Base-by-base conservation (phyloP, 495 filamentous ascomycete species). In the Penicillium macrosclerotiorum region DNA sequence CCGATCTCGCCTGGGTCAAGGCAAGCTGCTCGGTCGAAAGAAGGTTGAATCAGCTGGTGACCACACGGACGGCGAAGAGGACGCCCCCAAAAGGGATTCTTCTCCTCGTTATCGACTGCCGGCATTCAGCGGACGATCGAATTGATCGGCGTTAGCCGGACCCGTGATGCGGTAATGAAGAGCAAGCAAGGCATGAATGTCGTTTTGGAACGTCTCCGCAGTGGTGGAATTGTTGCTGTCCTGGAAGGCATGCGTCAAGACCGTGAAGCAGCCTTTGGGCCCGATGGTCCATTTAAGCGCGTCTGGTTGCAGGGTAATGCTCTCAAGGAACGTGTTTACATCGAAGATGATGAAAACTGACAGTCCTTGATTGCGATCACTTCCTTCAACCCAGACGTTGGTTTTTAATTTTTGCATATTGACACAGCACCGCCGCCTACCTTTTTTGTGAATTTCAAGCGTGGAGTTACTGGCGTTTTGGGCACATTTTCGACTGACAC, bases 131-230 rank as follows among this genome's bases (percentile, higher is more conserved):
- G 86, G 16, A 94, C 85, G 45, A 95, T 99, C 57, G 93, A 99
- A 72, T 67, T 83, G 26, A 88, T 97, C 33, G 91, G 89, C 0
- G 76, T 92, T 36, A 88, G 82, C 46, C 82, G 89, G 43, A 94
- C 93, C 40, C 77, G 83, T 36, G 86, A 90, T 47, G 88, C 90
- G 30, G 73, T 97, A 42, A 73, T 85, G 42, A 94, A 91, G 60
- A 91, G 88, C 61, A 89, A 90, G 54, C 84, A 96, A 60, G 93
- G 94, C 13, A 96, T 99, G 93, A 87, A 85, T 43, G 81, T 96
- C 32, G 92, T 99, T 12, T 74, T 99, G 18, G 88, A 94, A 65
- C 78, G 93, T 26, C 62, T 97, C 51, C 80, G 93, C 42, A 73
- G 76, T 41, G 88, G 90, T 9, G 88, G 95, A 8, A 80, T 96